phyloP scores from a whole-genome alignment of 805 yeast species.

The Tetrapisispora arboricola region DNA sequence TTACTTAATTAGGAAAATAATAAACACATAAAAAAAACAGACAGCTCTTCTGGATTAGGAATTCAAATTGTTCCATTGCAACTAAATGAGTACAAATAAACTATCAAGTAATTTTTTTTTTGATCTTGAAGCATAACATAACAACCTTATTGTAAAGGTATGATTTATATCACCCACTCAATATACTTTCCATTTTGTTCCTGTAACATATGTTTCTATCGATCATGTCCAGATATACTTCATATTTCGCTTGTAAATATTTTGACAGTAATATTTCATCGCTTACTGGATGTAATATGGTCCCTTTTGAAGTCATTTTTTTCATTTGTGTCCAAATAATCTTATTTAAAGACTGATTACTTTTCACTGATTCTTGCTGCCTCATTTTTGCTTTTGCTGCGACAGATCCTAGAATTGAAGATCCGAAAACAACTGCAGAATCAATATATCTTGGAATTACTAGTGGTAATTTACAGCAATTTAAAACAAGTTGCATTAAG shows the following conservation, averaged over 20 bases:
- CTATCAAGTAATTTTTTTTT: too few relatives aligned
- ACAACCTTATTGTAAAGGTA: too few relatives aligned
- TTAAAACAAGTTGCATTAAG: constrained; percentile 81
- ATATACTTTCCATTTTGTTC: constrained; percentile 46
- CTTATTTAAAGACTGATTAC: constrained; percentile 5
- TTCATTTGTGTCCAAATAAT: constrained; percentile 83
- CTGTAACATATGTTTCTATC: constrained; percentile 72
- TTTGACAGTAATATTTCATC: constrained; percentile 52
- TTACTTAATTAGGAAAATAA: background rate
- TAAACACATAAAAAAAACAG: background rate
- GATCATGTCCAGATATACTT: constrained; percentile 81
- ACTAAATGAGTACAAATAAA: too few relatives aligned
- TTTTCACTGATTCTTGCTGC: background rate
- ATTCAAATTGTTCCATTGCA: background rate
- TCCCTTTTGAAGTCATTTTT: constrained; percentile 73
- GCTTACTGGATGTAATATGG: constrained; percentile 59
- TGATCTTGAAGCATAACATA: too few relatives aligned
- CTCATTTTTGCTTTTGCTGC: constrained; percentile 44
- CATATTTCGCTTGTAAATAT: constrained; percentile 69
- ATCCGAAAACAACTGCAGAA: constrained; percentile 93
- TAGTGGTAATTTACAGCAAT: constrained; percentile 85
- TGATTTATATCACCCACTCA: too few relatives aligned
- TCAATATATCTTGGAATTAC: constrained; percentile 91
- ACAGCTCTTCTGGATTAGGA: background rate
- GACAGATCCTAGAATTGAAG: constrained; percentile 90